Percentiles rank a stretch among this genome's conserved stretches.
phyloP scores from a whole-genome alignment of 2,329 filamentous ascomycete species.

The Pseudogymnoascus sp. region DNA sequence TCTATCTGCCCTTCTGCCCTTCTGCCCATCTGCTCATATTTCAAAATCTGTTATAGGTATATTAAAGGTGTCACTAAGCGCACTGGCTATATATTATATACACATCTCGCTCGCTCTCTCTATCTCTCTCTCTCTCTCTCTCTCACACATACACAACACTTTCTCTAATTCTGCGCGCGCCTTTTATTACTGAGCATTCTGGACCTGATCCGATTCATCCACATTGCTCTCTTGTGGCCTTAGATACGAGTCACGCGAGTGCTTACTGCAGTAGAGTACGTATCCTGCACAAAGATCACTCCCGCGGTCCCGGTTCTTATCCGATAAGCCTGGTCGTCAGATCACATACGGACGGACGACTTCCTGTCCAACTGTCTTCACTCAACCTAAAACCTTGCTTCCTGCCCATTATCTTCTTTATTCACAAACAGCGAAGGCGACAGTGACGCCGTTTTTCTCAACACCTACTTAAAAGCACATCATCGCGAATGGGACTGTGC shows the following conservation, averaged over 20 bases:
- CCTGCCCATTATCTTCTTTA: not conserved
- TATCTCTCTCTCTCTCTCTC: not conserved
- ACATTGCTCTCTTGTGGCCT: not conserved
- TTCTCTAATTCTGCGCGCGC: not conserved
- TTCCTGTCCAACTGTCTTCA: not conserved
- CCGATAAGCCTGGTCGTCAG: not conserved
- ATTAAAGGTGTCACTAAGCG: not conserved
- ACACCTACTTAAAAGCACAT: not conserved
- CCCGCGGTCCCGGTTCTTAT: not conserved
- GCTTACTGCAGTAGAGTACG: not conserved
- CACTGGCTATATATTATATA: not conserved
- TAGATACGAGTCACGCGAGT: not conserved
- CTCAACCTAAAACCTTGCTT: not conserved
- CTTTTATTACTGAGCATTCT: not conserved
- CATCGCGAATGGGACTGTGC: conserved; percentile 6
- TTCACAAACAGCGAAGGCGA: not conserved
- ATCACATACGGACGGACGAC: not conserved
- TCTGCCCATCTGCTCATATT: not conserved
- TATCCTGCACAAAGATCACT: not conserved
- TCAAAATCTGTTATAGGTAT: not conserved
- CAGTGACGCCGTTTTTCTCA: not conserved
- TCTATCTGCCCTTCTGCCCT: not conserved
- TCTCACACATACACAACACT: too few species aligned
- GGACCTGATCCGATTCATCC: not conserved
- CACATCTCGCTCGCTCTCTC: too few species aligned